Evolutionary conservation across 2,329 filamentous ascomycete genomes (phyloP), one percentile per base, ranked within the genome.

Genomic region (Penicillium sp.): DNA sequence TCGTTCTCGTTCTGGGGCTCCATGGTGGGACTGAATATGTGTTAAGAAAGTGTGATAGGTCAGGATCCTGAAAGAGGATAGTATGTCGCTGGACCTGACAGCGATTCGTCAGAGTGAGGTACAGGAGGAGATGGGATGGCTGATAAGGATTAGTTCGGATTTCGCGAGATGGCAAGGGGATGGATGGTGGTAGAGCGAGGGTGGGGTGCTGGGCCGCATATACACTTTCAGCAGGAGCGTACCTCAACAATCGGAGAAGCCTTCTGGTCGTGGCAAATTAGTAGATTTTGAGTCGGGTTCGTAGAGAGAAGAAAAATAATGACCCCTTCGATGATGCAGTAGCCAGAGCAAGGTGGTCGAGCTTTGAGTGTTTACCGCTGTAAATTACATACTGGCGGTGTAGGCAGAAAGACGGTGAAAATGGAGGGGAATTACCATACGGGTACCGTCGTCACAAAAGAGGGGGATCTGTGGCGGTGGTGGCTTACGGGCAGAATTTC

Each of bases 1-100:
- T 99, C 93, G 74, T 87, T 95, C 79, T 92, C 84, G 76, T 86
- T 88, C 73, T 86, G 81, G 76, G 86, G 87, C 77, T 96, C 89
- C 92, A 97, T 97, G 73, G 74, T 80, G 81, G 75, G 72, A 67
- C 54, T 49, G 49, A 54, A 53, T 58, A 46, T 55, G 54, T 60
- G 55, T 60, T 57, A 57, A 46, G 49, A 38, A 50, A 56, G 62
- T 61, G 53, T 59, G 61, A 55, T 58, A 50, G 60, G 58, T 60
- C 63, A 60, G 60, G 61, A 64, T 64, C 58, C 61, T 64, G 64
- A 44, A 22, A 39, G 33, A 27, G 38, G 53, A 55, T 58, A 62
- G 53, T 63, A 58, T 63, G 43, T 52, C 47, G 55, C 53, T 59
- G 42, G 44, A 54, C 51, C 52, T 50, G 41, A 41, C 29, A 49